Base-by-base conservation (phyloP, 1,284 basidiomycete genomes). In the Heterobasidion parviporum region DNA sequence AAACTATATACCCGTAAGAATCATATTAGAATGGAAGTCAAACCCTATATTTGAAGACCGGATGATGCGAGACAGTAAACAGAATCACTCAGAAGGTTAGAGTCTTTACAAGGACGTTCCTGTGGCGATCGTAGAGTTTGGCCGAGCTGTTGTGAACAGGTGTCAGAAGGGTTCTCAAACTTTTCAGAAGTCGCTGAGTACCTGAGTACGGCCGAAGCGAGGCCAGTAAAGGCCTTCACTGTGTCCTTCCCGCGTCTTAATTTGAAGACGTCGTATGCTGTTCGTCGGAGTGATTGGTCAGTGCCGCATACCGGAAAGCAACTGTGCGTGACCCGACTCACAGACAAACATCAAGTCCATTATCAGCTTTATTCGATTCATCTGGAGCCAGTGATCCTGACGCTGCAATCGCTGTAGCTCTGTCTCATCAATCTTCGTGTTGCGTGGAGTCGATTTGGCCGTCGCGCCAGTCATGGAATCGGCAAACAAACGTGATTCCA, bases 321-420 rank as follows among this genome's bases (percentile, higher is more conserved):
- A 18, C 45, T 52, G 36, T 41, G 33, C 50, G 16, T 50, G 36
- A 54, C 16, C 50, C 41, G 14, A 81, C 89, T 73, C 65, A 92
- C 89, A 89, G 66, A 90, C 89, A 69, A 91, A 92, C 60, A 90
- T 78, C 57, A 92, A 71, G 68, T 92, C 89, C 85, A 91, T 89
- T 35, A 80, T 62, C 57, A 92, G 72, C 72, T 92, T 92, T 55
- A 75, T 71, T 54, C 85, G 72, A 33, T 83, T 78, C 47, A 88
- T 69, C 60, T 81, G 80, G 53, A 92, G 72, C 89, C 89, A 92
- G 65, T 85, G 83, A 62, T 81, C 82, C 68, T 89, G 83, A 60
- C 77, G 77, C 64, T 79, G 78, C 50, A 92, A 75, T 53, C 85
- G 74, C 53, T 71, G 68, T 43, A 91, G 74, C 66, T 91, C 89